Evolutionary conservation across 2,329 filamentous ascomycete genomes (phyloP).

Genomic region (Phyllosticta citriasiana): DNA sequence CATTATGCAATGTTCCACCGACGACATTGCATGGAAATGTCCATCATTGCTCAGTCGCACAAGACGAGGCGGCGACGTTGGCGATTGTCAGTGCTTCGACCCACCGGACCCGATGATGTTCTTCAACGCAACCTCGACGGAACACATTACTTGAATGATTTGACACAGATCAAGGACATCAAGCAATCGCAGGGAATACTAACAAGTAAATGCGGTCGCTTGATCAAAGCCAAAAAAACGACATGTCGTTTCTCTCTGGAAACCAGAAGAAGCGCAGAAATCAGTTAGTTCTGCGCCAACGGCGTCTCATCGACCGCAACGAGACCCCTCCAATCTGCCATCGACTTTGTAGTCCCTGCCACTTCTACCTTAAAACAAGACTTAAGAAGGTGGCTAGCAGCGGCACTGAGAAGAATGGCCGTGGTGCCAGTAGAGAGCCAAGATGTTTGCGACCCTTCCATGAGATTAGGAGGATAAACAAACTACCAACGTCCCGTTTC

Average conservation of each 20-base stretch:
- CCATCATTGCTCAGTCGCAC: conserved; percentile 19
- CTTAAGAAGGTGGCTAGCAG: not conserved
- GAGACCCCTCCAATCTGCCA: not conserved
- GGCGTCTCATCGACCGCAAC: not conserved
- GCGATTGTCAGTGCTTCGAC: conserved; percentile 24
- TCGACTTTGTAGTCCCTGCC: not conserved
- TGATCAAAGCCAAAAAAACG: too few species aligned
- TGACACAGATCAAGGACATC: too few species aligned
- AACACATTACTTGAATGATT: not conserved
- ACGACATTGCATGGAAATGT: conserved; percentile 21
- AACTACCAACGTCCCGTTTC: not conserved
- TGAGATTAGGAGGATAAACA: not conserved
- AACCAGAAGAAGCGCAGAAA: not conserved
- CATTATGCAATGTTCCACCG: conserved; percentile 20
- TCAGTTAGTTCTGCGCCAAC: not conserved
- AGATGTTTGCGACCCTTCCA: not conserved
- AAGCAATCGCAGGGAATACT: not conserved
- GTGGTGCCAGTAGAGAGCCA: not conserved
- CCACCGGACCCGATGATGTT: not conserved
- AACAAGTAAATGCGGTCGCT: too few species aligned
- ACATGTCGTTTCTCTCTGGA: too few species aligned
- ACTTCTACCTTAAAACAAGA: not conserved
- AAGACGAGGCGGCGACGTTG: conserved; percentile 17
- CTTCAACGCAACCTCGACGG: not conserved
- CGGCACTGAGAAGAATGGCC: not conserved